These are phyloP conservation scores for Yarrowia sp. DNA, from an alignment of 805 yeast species.

Conservation along the genomic window DNA sequence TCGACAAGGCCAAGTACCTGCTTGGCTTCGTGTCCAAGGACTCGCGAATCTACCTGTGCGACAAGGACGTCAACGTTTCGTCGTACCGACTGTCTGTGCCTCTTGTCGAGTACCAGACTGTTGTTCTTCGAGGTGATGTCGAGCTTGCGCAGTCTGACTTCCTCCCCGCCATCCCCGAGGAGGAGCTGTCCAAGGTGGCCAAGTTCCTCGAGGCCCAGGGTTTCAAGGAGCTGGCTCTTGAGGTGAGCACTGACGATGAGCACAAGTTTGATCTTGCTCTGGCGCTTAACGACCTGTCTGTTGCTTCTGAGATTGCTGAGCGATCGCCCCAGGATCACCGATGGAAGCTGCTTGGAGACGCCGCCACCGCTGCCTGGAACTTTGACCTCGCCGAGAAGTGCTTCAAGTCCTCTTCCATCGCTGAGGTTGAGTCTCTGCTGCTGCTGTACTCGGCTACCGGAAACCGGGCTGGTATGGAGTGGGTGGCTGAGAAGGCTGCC, in stretches of 20 bases:
- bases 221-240: conserved; percentile 73
- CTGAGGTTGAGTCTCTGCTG: conserved; percentile 26
- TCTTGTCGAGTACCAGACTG: conserved; percentile 92
- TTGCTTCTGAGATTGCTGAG: conserved; percentile 67
- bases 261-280: conserved; percentile 90
- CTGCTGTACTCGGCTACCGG: conserved; percentile 65
- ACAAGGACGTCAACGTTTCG: conserved; percentile 79
- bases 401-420: conserved; percentile 31
- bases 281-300: conserved; percentile 62
- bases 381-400: conserved; percentile 75
- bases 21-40: conserved; percentile 90
- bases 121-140: conserved; percentile 90
- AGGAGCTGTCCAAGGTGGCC: conserved; percentile 72
- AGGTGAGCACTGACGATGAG: conserved; percentile 80
- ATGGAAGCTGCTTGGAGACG: conserved; percentile 92
- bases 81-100: conserved; percentile 79
- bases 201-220: conserved; percentile 94
- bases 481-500: conserved; percentile 65
- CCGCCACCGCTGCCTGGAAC: conserved; percentile 74
- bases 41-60: conserved; percentile 83
- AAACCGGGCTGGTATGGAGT: conserved; percentile 54
- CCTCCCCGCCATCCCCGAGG: conserved; percentile 53
- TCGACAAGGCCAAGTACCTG: conserved; percentile 79
- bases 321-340: conserved; percentile 51
- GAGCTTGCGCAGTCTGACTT: conserved; percentile 67